Evolutionary conservation across 2,329 filamentous ascomycete genomes (phyloP), one percentile per base, ranked within the genome.

Genomic region (Myotisia sp.): DNA sequence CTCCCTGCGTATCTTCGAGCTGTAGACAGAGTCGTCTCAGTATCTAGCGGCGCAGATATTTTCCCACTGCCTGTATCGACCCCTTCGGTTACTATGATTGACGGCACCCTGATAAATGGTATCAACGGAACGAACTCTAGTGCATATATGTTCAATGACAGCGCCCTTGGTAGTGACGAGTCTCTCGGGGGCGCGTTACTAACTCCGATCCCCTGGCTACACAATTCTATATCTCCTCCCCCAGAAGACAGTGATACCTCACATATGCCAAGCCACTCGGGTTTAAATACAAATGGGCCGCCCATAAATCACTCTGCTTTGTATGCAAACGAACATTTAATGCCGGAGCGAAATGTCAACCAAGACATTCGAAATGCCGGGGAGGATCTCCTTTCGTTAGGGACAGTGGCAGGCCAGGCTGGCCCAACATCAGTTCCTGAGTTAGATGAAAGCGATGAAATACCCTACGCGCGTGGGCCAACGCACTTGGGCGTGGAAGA

Each of bases 191-290:
- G 90, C 5, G 90, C 90, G 0, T 65, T 94, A 12, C 65, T 98
- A 32, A 95, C 87, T 1, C 90, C 87, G 1, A 95, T 98, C 37
- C 82, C 86, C 0, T 98, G 90, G 90, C 63, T 95, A 33, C 66
- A 50, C 38, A 54, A 57, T 45, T 23, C 29, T n/a, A 22, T 20
- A 14, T 20, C 20, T 5, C 23, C 27, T 5, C 37, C 41, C 5
- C 36, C 42, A 7, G 47, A 50, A 22, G 42, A 45, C 19, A 48
- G 42, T 37, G 37, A 40, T 34, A 39, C 42, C 35, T 44, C 33
- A 37, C n/a, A n/a, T n/a, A n/a, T n/a, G n/a, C n/a, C n/a, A n/a
- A n/a, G n/a, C n/a, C n/a, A n/a, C n/a, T n/a, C n/a, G n/a, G n/a
- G n/a, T n/a, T n/a, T n/a, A n/a, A n/a, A n/a, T n/a, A n/a, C n/a